Base-by-base conservation (phyloP, 768 basidiomycete genomes). In the Crepidotus variabilis region DNA sequence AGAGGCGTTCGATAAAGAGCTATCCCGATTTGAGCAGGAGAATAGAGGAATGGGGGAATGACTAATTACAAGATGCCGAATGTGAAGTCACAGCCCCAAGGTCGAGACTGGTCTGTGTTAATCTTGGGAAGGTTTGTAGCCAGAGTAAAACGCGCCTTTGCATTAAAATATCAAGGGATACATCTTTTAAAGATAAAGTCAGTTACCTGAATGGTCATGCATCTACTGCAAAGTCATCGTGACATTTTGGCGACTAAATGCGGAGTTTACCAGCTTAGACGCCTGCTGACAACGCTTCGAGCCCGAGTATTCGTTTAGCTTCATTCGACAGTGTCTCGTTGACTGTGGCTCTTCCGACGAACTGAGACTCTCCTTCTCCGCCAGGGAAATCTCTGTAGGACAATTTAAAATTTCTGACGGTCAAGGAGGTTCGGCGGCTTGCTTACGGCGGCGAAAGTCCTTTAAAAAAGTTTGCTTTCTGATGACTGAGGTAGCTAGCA, bases 391-490 rank as follows among this genome's bases (percentile, higher is more conserved):
- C 81, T 9, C 80, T 81, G 45, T 47, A 2, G n/a, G n/a, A 9
- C 8, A 16, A 36, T 36, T 16, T 51, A 46, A 45, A 21, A 14
- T 32, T 3, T 24, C 36, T n/a, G 10, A 18, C 11, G 10, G 28
- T 22, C 24, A 28, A 55, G 20, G 20, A 34, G 18, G 13, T 18
- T 13, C 18, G 55, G 2, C 50, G 53, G 50, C 16, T 16, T 32
- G 70, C 74, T 32, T 58, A 81, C 80, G 80, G 81, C 34, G 80
- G 66, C 18, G 82, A 82, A 18, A 80, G 66, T 8, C 82, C 82
- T 7, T 64, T 63, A 2, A 74, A 34, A 54, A 83, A 83, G 47
- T 77, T 74, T n/a, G 51, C 62, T 14, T 78, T 72, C 61, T 84
- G 82, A 47, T 72, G 72, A n/a, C 75, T 75, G 14, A 83, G 73